Base-by-base conservation (phyloP, 805 yeast species). In the Candida glaebosa region DNA sequence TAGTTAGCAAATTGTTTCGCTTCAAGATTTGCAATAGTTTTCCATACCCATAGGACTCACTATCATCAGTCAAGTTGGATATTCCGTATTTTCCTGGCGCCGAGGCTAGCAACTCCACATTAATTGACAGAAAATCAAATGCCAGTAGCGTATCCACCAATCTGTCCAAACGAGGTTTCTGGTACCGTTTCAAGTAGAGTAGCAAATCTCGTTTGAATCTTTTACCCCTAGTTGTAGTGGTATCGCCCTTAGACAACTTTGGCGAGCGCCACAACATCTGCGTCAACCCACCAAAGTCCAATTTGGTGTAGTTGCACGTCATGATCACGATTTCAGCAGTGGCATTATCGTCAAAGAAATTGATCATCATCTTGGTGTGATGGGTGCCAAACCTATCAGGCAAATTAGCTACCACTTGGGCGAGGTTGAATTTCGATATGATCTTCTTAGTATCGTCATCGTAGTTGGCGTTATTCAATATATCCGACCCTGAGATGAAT, bases 231-330 rank as follows among this genome's bases (percentile, higher is more conserved):
- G 12, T 6, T 1, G 48, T 26, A 1, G n/a, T 36, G 4, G 51
- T 50, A 4, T 18, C 22, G 0, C 56, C 53, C 16, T 37, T 45
- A 2, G 35, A 34, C 18, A 71, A 41, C 18, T 57, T 52, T 1
- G 84, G 87, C 5, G 84, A 75, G 25, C 70, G 58, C 89, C 89
- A 83, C 24, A 75, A 62, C 69, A 81, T 79, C 52, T 83, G 88
- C 5, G 84, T 82, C 42, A 83, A 78, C 1, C 71, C 69, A 4
- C 63, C 61, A 38, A 78, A 72, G 56, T 84, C 90, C 0, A 71
- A 53, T 26, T 57, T 56, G 1, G 82, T 78, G 40, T 82, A 54
- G 56, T 84, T 84, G 55, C 76, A 72, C 1, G 87, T 77, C 56
- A 82, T 76, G 18, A 83, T 61, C 17, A 76, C 77, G 0, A 84